Base-by-base conservation (phyloP, 306 rosid species). In the Canavalia gladiata region DNA sequence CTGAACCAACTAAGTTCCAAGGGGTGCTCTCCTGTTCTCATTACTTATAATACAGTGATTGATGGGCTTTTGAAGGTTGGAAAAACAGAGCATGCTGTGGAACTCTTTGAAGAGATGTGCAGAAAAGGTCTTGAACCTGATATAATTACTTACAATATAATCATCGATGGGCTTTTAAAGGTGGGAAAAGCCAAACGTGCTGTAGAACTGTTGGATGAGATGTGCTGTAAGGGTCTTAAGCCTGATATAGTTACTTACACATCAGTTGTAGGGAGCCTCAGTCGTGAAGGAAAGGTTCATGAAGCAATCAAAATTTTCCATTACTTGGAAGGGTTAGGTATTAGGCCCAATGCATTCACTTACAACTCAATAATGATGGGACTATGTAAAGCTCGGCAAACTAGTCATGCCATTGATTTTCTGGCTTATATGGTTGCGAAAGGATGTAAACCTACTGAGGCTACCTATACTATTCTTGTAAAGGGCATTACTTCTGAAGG, bases 41-140 rank as follows among this genome's bases (percentile, higher is more conserved):
- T 91, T 72, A 88, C 97, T 37, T 93, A 93, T 77, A 91, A 91
- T 60, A 91, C 87, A 5, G 92, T 93, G 65, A 91, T 93, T 69
- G 90, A 90, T 84, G 97, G 97, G 84, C 94, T 93, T 42, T 90
- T 94, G 37, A 93, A 90, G 83, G 91, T 63, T 67, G 97, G 91
- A 59, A 82, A 86, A 86, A 91, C 93, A 12, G 89, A 86, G 25
- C 72, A 69, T 56, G 97, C 97, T 46, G 56, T 91, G n/a, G 75
- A 78, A 62, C 93, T 93, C 56, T 87, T 91, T 82, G 75, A 86
- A n/a, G 93, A 91, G 89, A 91, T 91, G 97, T 63, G 73, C 10
- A 54, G 82, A 31, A 91, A 84, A 75, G 90, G 97, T 93, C 54
- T 67, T 25, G 18, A 67, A 67, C 54, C 54, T 18, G 55, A 67